Conservation (phyloP, 306 rosid genomes). For the Quercus parvula region DNA sequence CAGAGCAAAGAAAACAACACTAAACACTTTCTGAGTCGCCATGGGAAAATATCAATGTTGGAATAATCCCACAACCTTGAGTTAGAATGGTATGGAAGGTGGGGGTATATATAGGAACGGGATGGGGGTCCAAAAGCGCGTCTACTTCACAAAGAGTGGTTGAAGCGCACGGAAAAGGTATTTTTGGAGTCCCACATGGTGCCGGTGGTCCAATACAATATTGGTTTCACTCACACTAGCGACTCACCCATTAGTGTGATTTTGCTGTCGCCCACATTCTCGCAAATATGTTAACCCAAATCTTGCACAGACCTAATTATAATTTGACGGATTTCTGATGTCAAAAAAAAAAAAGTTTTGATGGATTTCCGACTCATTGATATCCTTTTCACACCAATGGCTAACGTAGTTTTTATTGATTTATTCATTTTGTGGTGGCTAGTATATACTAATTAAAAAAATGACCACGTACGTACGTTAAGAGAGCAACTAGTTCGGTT, state of each 20-base stretch:
- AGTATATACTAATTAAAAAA: too few species aligned
- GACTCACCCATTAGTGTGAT: slow-evolving; percentile 28
- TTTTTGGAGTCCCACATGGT: slow-evolving; percentile 25
- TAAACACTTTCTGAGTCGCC: slow-evolving; percentile 34
- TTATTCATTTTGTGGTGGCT: too few species aligned
- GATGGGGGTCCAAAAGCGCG: slow-evolving; percentile 20
- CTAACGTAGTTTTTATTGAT: too few species aligned
- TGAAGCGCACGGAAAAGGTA: slow-evolving; percentile 44
- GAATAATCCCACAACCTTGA: slow-evolving; percentile 21
- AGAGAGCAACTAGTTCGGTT: too few species aligned
- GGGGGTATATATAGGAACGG: slow-evolving; percentile 49
- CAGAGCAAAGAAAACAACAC: slow-evolving; percentile 38
- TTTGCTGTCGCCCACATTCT: slow-evolving; percentile 54
- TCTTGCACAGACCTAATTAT: too few species aligned
- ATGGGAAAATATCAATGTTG: slow-evolving; percentile 25
- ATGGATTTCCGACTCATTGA: too few species aligned
- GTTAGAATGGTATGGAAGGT: slow-evolving; percentile 10
- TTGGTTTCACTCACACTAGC: slow-evolving; percentile 20
- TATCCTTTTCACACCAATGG: too few species aligned
- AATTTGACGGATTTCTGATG: too few species aligned
- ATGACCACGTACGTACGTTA: too few species aligned
- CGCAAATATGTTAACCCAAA: too few species aligned
- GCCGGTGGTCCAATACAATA: slow-evolving; percentile 23
- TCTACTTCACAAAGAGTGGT: slow-evolving; percentile 36
- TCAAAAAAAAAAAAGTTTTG: too few species aligned